phyloP scores from a whole-genome alignment of 768 basidiomycete species.

The Tulasnella calospora region DNA sequence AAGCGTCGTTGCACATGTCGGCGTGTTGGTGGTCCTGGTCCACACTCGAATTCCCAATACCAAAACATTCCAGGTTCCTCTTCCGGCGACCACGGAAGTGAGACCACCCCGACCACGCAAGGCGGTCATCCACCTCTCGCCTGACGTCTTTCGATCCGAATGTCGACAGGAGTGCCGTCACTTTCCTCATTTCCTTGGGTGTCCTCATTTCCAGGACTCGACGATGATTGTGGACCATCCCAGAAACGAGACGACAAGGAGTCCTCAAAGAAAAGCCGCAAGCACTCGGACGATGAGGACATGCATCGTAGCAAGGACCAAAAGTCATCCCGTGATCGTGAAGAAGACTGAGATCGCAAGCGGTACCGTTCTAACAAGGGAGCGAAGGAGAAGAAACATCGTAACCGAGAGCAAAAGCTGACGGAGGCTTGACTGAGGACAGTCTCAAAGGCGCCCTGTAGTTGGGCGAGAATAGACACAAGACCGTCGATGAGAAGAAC shows the following conservation, averaged over 20 bases:
- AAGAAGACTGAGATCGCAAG: neutral
- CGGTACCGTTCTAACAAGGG: neutral
- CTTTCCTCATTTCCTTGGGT: neutral
- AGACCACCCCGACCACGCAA: neutral
- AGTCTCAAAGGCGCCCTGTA: neutral
- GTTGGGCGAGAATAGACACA: neutral
- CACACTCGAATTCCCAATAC: neutral
- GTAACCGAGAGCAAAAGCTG: neutral
- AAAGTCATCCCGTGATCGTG: neutral
- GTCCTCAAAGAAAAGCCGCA: slow-evolving; percentile 3
- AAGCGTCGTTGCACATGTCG: neutral
- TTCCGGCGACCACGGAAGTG: neutral
- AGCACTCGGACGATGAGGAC: neutral
- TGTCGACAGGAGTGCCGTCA: neutral
- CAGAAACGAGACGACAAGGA: neutral
- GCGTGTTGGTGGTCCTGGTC: slow-evolving; percentile 2
- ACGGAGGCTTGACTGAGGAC: slow-evolving; percentile 12
- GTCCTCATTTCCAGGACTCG: neutral
- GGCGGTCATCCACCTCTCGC: too few species aligned
- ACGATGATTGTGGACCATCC: neutral
- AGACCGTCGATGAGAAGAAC: neutral
- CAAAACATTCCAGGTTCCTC: neutral
- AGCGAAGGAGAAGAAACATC: slow-evolving; percentile 10
- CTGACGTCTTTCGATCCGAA: neutral
- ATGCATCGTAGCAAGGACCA: neutral